Conservation (phyloP, 768 basidiomycete genomes). For the Cystobasidium onofrii region DNA sequence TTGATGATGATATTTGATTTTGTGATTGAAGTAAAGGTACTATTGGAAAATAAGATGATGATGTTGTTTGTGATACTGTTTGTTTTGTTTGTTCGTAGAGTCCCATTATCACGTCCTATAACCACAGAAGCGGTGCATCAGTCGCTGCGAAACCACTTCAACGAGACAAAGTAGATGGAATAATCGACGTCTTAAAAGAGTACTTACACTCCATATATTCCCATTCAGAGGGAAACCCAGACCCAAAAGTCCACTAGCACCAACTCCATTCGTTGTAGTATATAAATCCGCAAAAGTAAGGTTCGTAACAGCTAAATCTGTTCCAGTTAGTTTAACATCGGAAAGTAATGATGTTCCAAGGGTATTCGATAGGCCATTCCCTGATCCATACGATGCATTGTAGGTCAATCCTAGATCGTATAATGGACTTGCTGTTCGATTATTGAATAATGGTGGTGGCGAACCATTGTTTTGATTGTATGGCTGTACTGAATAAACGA, state of each 20-base stretch:
- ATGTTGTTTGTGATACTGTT: background rate
- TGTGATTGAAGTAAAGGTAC: slow-evolving; percentile 10
- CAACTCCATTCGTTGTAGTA: slow-evolving; percentile 10
- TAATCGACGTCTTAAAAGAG: background rate
- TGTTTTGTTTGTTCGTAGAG: background rate
- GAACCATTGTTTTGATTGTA: slow-evolving; percentile 9
- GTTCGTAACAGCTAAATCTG: slow-evolving; percentile 14
- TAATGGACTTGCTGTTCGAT: slow-evolving; percentile 5
- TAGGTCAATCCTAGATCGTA: slow-evolving; percentile 18
- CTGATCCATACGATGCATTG: slow-evolving; percentile 22
- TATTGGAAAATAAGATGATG: slow-evolving; percentile 8
- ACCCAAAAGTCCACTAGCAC: slow-evolving; percentile 12
- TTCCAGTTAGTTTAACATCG: background rate
- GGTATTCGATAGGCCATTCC: slow-evolving; percentile 4
- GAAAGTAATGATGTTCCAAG: background rate
- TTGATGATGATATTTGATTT: background rate
- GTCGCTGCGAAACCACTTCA: too few relatives aligned
- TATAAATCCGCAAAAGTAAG: slow-evolving; percentile 22
- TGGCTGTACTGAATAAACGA: slow-evolving; percentile 31
- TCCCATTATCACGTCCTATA: background rate
- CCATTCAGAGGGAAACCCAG: slow-evolving; percentile 29
- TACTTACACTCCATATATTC: slow-evolving; percentile 19
- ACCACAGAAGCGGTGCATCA: too few relatives aligned
- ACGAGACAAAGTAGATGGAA: too few relatives aligned
- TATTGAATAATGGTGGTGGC: slow-evolving; percentile 20